A percentile compares a stretch with the other conserved stretches of the same genome.
phyloP scores from a whole-genome alignment of 2,329 filamentous ascomycete genomes.

The Penicillium sp. region DNA sequence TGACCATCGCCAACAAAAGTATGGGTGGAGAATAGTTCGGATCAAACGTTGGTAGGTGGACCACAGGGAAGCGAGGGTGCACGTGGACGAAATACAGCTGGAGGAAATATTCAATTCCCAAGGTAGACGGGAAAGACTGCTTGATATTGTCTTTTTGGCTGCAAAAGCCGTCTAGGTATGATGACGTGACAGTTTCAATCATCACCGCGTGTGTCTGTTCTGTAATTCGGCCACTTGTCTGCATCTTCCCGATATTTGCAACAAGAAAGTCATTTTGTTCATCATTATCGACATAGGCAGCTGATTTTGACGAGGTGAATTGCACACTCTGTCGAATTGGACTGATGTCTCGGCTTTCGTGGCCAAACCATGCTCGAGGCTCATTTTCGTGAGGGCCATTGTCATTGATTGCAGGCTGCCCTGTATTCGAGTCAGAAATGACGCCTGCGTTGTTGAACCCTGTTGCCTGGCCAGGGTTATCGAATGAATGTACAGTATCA shows the following conservation, averaged over 20 bases:
- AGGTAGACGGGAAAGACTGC: neutral
- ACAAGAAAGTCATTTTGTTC: neutral
- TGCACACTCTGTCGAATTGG: no score
- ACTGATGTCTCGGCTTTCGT: neutral
- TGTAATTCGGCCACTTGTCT: neutral
- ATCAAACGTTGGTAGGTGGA: neutral
- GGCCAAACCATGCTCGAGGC: neutral
- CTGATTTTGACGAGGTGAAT: no score
- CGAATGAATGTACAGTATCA: neutral
- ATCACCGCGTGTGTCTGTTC: neutral
- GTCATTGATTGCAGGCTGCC: no score
- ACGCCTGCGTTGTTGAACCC: no score
- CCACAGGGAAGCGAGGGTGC: neutral
- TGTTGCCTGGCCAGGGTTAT: no score
- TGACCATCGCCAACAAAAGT: neutral
- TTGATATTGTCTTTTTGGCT: neutral
- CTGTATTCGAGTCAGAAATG: no score
- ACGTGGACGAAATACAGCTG: neutral
- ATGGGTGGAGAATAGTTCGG: neutral
- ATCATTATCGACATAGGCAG: neutral
- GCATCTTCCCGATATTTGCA: neutral
- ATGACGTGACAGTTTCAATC: neutral
- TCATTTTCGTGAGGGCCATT: neutral
- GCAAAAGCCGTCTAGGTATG: neutral
- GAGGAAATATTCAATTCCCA: neutral